Percentiles rank a stretch among this genome's conserved stretches.
Evolutionary conservation across 2,329 filamentous ascomycete species (phyloP).

Genomic region (Botrytis byssoidea): DNA sequence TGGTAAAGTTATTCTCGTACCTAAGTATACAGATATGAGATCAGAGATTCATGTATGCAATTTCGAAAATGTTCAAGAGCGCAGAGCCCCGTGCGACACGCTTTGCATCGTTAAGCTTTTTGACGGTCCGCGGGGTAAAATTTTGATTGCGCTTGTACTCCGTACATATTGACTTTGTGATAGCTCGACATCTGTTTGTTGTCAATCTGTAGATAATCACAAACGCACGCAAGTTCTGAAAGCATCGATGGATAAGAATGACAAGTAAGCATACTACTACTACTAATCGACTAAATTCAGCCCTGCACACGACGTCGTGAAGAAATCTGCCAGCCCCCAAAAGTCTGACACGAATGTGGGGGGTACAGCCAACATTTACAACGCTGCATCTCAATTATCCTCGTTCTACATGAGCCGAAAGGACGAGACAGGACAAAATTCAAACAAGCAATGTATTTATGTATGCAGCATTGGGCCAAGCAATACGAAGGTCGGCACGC

Average conservation of each 20-base stretch:
- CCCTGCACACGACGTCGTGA: background rate
- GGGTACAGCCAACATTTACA: background rate
- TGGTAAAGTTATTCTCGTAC: background rate
- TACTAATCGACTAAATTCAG: background rate
- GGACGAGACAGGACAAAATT: background rate
- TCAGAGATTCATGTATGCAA: background rate
- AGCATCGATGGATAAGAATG: background rate
- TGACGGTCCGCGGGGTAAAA: background rate
- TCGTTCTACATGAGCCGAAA: background rate
- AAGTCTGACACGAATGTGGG: background rate
- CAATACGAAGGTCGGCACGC: background rate
- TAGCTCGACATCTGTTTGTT: background rate
- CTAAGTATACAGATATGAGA: background rate
- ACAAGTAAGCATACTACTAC: background rate
- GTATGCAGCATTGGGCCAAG: background rate
- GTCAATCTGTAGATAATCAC: background rate
- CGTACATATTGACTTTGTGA: background rate
- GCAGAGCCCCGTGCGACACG: background rate
- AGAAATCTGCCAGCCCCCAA: background rate
- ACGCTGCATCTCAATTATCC: background rate
- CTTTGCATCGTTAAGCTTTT: background rate
- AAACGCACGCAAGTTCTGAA: background rate
- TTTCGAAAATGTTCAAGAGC: background rate
- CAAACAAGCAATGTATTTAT: constrained; percentile 1
- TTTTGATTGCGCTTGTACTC: background rate